Evolutionary conservation across 768 basidiomycete species (phyloP).

Genomic region (Kwoniella dendrophila): DNA sequence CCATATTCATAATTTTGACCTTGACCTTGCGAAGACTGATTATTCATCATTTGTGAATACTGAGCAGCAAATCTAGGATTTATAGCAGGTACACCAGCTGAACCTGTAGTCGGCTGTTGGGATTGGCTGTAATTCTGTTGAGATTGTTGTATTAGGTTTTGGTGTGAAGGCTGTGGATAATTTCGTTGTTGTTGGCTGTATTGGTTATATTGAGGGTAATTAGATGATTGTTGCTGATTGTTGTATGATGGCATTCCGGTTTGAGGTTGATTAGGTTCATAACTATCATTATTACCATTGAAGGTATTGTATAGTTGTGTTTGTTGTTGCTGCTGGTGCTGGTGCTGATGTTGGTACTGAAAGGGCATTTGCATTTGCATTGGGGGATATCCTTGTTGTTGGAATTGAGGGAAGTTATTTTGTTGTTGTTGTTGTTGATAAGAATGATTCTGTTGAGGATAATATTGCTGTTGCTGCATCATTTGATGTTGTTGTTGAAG

Average conservation of each 20-base stretch:
- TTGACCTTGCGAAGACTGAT: neutral
- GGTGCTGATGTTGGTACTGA: conserved; percentile 10
- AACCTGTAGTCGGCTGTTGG: neutral
- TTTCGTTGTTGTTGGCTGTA: conserved; percentile 5
- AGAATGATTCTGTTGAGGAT: conserved; percentile 8
- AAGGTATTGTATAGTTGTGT: neutral
- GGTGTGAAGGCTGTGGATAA: neutral
- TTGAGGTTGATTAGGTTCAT: conserved; percentile 17
- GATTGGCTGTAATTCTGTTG: neutral
- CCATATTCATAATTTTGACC: neutral
- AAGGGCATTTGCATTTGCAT: no score
- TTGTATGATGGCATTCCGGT: conserved; percentile 12
- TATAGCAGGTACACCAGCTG: conserved; percentile 37
- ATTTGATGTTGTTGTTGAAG: conserved; percentile 17
- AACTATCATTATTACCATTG: conserved; percentile 1
- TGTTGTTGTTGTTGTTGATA: conserved; percentile 18
- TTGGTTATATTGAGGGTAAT: conserved; percentile 1
- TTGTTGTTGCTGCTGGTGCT: neutral
- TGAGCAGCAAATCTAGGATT: conserved; percentile 50
- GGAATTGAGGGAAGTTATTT: neutral
- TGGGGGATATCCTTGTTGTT: neutral
- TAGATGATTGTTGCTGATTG: conserved; percentile 5
- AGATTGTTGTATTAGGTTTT: no score
- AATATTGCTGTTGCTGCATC: conserved; percentile 12
- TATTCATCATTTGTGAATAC: conserved; percentile 36